Evolutionary conservation across 1,139 yeast genomes (phyloP).

Genomic region (Hansenula sp.): DNA sequence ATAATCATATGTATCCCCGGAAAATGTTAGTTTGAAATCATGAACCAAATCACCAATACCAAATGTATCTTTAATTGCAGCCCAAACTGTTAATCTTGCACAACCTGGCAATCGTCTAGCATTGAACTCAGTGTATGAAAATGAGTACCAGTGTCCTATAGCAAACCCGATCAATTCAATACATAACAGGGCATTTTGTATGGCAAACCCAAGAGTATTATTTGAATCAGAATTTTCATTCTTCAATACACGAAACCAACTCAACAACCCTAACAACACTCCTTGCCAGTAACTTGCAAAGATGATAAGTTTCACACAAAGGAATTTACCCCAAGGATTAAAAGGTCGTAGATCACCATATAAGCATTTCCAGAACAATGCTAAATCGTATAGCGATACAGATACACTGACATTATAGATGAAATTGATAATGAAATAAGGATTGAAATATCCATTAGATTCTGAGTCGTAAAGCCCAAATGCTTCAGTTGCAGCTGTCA

Average conservation of each 20-base stretch:
- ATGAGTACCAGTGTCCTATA: constrained; percentile 82
- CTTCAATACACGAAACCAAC: constrained; percentile 48
- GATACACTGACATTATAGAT: constrained; percentile 80
- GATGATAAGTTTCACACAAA: constrained; percentile 88
- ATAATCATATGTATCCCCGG: constrained; percentile 78
- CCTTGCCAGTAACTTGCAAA: constrained; percentile 7
- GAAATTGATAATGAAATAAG: constrained; percentile 15
- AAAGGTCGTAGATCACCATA: constrained; percentile 73
- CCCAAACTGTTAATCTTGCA: constrained; percentile 55
- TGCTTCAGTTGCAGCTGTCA: constrained; percentile 48
- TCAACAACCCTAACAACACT: constrained; percentile 52
- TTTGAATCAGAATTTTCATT: constrained; percentile 28
- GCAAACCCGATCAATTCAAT: constrained; percentile 86
- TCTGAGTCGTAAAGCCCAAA: constrained; percentile 44
- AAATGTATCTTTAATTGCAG: constrained; percentile 73
- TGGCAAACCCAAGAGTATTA: constrained; percentile 48
- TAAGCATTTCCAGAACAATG: constrained; percentile 88
- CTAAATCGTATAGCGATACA: constrained; percentile 77
- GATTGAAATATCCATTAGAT: constrained; percentile 6
- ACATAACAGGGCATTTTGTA: constrained; percentile 79
- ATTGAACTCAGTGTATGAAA: constrained; percentile 72
- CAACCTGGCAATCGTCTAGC: constrained; percentile 56
- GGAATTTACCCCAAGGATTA: constrained; percentile 87
- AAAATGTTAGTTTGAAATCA: constrained; percentile 74
- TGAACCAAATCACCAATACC: constrained; percentile 71